A percentile compares a stretch with the other conserved stretches of the same genome.
phyloP scores from a whole-genome alignment of 495 filamentous ascomycete genomes.

The Sphaerosporella brunnea region DNA sequence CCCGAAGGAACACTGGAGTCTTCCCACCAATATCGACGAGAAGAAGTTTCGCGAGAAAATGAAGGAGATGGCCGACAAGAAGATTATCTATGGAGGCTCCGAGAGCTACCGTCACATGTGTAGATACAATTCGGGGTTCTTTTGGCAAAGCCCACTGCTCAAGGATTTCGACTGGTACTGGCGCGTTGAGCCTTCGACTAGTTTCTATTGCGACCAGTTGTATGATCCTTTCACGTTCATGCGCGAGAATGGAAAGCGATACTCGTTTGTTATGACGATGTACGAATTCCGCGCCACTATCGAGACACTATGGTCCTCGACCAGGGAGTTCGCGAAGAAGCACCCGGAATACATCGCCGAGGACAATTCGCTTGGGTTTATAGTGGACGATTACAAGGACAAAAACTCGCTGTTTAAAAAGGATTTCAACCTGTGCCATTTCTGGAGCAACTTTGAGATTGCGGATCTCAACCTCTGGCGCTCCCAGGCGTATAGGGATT shows the following conservation, averaged over 20 bases:
- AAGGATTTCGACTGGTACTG: constrained; percentile 77
- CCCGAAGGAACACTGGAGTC: constrained; percentile 82
- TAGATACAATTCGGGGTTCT: constrained; percentile 93
- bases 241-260: constrained; percentile 34
- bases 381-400: constrained; percentile 28
- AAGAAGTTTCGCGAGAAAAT: constrained; percentile 69
- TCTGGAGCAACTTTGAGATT: constrained; percentile 44
- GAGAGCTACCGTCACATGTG: constrained; percentile 97
- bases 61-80: constrained; percentile 59
- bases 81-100: constrained; percentile 75
- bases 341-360: constrained; percentile 20
- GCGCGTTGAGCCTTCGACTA: constrained; percentile 35
- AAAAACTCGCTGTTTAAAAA: constrained; percentile 12
- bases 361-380: constrained; percentile 34
- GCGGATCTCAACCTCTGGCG: constrained; percentile 38
- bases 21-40: constrained; percentile 78
- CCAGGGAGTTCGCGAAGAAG: constrained; percentile 21
- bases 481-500: constrained; percentile 31
- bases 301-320: constrained; percentile 24
- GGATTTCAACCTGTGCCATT: constrained; percentile 38
- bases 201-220: constrained; percentile 29
- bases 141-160: constrained; percentile 86
- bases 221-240: constrained; percentile 22
- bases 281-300: constrained; percentile 31
- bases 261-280: constrained; percentile 37